Evolutionary conservation across 1,284 basidiomycete genomes (phyloP), one percentile per base, ranked within the genome.

Genomic region (Rhodotorula glutinis): DNA sequence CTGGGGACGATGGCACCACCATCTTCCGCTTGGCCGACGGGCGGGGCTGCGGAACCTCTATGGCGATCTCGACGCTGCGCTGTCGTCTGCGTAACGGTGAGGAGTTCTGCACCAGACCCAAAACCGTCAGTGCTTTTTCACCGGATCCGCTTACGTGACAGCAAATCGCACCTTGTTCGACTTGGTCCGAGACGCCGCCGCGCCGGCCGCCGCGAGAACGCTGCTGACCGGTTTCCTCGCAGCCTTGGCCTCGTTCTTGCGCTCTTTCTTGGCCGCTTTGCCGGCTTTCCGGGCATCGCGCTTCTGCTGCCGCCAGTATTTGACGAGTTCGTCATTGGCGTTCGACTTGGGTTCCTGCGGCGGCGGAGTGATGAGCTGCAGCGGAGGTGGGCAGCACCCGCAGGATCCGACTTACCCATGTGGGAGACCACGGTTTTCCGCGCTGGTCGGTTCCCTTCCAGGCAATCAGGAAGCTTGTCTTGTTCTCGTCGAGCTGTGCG

Each of bases 291-390:
- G 57, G 40, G 30, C 46, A n/a, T 16, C 43, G 25, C 58, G 54
- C 3, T 56, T 52, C 14, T 52, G 13, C 38, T 30, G 29, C 23
- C 38, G 29, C 66, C 66, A 72, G 8, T 41, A 52, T 2, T 27
- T n/a, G 11, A 64, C n/a, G 38, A 72, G 55, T 4, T 38, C 41
- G 1, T 33, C 41, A 29, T 62, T 66, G 23, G 65, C 70, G 44
- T 72, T 62, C 14, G 30, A 19, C 53, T 72, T 72, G 29, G 70
- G 62, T 41, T 72, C 70, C 70, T 72, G 62, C 51, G 17, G 7
- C n/a, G n/a, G n/a, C n/a, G n/a, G n/a, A n/a, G n/a, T n/a, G n/a
- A n/a, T n/a, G n/a, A n/a, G n/a, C n/a, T n/a, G n/a, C n/a, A n/a
- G n/a, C n/a, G n/a, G n/a, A n/a, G n/a, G n/a, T n/a, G n/a, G n/a